Conservation (phyloP, 768 basidiomycete genomes). For the Trametes coccinea region DNA sequence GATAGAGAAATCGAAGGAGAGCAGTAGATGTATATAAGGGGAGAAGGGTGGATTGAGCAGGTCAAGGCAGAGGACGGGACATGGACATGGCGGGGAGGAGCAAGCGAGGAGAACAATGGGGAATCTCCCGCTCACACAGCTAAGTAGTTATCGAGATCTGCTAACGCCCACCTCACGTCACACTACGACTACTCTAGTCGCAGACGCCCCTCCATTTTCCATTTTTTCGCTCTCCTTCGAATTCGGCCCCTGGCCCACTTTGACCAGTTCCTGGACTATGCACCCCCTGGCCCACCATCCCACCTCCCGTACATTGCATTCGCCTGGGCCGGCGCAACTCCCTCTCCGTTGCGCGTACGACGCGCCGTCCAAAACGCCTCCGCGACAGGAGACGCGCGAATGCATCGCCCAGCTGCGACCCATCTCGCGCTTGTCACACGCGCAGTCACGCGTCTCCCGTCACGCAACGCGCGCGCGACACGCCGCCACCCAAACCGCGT, state of each 20-base stretch:
- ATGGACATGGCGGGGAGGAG: slow-evolving; percentile 19
- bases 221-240: not conserved
- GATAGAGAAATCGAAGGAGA: slow-evolving; percentile 38
- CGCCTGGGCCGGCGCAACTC: not conserved
- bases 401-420: not conserved
- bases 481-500: not conserved
- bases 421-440: slow-evolving; percentile 9
- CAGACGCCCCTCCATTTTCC: slow-evolving; percentile 4
- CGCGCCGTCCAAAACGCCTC: not conserved
- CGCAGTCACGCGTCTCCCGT: slow-evolving; percentile 4
- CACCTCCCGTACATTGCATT: not conserved
- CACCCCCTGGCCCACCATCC: not conserved
- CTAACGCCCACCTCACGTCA: not conserved
- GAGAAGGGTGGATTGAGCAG: slow-evolving; percentile 18
- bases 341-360: not conserved
- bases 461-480: not conserved
- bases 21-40: slow-evolving; percentile 31
- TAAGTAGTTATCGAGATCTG: slow-evolving; percentile 7
- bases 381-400: slow-evolving; percentile 1
- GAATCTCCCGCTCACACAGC: not conserved
- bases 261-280: not conserved
- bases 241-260: not conserved
- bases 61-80: slow-evolving; percentile 23
- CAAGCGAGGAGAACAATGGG: slow-evolving; percentile 25
- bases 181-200: not conserved